phyloP scores from a whole-genome alignment of 2,329 filamentous ascomycete species.

The Monilinia fructigena region DNA sequence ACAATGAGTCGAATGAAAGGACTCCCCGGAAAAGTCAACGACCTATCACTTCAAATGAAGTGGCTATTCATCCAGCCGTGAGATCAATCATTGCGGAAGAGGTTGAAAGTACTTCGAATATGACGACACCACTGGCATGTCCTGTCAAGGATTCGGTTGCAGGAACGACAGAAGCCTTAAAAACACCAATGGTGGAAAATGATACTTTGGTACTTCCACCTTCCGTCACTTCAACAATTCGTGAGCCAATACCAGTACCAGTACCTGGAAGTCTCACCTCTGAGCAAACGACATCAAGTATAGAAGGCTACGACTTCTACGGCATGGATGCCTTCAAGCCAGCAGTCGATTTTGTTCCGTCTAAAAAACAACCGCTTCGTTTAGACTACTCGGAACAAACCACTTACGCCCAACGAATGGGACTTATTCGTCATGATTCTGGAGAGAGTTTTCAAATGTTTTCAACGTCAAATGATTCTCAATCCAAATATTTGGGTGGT shows the following conservation, averaged over 20 bases:
- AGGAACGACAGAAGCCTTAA: conserved; percentile 33
- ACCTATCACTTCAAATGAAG: conserved; percentile 24
- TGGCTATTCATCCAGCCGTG: conserved; percentile 27
- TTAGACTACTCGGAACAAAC: conserved; percentile 38
- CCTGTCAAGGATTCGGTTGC: conserved; percentile 45
- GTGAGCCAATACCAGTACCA: conserved; percentile 36
- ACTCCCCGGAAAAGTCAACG: conserved; percentile 33
- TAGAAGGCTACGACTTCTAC: conserved; percentile 65
- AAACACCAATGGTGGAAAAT: conserved; percentile 39
- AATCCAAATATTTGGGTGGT: conserved; percentile 41
- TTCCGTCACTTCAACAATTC: conserved; percentile 30
- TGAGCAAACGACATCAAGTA: conserved; percentile 31
- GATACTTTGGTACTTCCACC: conserved; percentile 36
- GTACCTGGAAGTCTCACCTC: conserved; percentile 26
- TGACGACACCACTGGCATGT: conserved; percentile 57
- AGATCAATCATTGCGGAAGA: conserved; percentile 42
- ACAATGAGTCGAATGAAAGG: conserved; percentile 28
- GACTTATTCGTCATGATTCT: conserved; percentile 53
- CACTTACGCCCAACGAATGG: conserved; percentile 29
- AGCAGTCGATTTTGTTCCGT: conserved; percentile 54
- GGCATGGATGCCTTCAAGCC: conserved; percentile 53
- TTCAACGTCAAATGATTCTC: conserved; percentile 53
- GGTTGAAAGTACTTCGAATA: conserved; percentile 62
- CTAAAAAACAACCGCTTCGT: conserved; percentile 43
- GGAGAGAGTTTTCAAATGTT: conserved; percentile 61